phyloP scores from a whole-genome alignment of 176 grass and related monocot species.

The Cymbopogon citratus region DNA sequence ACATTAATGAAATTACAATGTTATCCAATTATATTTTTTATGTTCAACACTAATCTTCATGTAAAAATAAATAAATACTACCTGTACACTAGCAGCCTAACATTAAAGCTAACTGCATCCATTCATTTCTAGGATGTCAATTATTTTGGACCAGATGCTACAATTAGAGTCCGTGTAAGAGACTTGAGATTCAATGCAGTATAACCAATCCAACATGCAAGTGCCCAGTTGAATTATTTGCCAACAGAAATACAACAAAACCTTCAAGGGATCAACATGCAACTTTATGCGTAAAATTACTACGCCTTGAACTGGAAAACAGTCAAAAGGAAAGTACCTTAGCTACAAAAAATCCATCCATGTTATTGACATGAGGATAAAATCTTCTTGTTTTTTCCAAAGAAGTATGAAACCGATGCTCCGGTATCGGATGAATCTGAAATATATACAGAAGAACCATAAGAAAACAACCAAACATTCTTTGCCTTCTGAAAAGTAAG shows the following conservation, averaged over 20 bases:
- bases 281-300: background rate
- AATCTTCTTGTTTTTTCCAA: constrained; percentile 96
- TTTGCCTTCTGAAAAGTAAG: background rate
- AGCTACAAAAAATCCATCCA: constrained; percentile 98
- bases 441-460: background rate
- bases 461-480: background rate
- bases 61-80: background rate
- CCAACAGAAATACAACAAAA: background rate
- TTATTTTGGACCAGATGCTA: background rate
- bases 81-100: background rate
- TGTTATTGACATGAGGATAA: constrained; percentile 99
- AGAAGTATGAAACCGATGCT: constrained; percentile 90
- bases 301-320: background rate
- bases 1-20: background rate
- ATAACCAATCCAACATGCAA: background rate
- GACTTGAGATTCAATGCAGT: background rate
- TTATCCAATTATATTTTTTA: background rate
- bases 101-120: background rate
- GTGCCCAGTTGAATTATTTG: background rate
- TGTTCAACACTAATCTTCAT: background rate
- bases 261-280: background rate
- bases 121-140: background rate
- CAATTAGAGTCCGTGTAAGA: background rate
- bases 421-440: constrained; percentile 83
- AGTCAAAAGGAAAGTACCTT: constrained; percentile 56